A percentile compares a stretch with the other conserved stretches of the same genome.
Conservation (phyloP, 345 rosid species). For the Linum lewisii region DNA sequence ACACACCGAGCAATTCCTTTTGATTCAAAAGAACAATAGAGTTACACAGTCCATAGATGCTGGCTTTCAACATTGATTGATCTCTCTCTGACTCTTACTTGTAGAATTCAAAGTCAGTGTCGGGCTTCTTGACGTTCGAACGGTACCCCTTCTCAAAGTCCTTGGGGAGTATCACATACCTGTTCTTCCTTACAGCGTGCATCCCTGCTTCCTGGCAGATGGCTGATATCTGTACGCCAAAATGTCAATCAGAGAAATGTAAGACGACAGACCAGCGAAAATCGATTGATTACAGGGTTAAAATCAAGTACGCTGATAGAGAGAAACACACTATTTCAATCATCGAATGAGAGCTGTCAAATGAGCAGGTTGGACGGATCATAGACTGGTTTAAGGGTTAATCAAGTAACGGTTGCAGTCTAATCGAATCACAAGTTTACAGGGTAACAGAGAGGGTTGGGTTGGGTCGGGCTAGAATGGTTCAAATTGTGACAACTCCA, state of each 20-base stretch:
- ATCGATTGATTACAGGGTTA: too few relatives aligned
- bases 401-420: too few relatives aligned
- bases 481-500: too few relatives aligned
- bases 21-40: neutral
- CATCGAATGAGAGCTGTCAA: too few relatives aligned
- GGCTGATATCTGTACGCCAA: slow-evolving; percentile 62
- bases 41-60: neutral
- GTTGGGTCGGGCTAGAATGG: too few relatives aligned
- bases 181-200: slow-evolving; percentile 98
- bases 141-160: slow-evolving; percentile 98
- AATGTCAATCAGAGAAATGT: neutral
- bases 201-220: slow-evolving; percentile 99
- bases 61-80: neutral
- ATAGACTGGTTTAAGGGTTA: too few relatives aligned
- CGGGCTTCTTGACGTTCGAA: slow-evolving; percentile 97
- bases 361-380: too few relatives aligned
- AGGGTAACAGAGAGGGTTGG: too few relatives aligned
- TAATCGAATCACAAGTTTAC: too few relatives aligned
- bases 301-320: too few relatives aligned
- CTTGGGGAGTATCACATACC: slow-evolving; percentile 91
- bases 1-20: too few relatives aligned
- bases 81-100: slow-evolving; percentile 32
- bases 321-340: too few relatives aligned
- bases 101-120: slow-evolving; percentile 94
- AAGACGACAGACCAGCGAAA: neutral